Evolutionary conservation across 352 stramenopile species (phyloP).

Genomic region (Globisporangium cederbergense): DNA sequence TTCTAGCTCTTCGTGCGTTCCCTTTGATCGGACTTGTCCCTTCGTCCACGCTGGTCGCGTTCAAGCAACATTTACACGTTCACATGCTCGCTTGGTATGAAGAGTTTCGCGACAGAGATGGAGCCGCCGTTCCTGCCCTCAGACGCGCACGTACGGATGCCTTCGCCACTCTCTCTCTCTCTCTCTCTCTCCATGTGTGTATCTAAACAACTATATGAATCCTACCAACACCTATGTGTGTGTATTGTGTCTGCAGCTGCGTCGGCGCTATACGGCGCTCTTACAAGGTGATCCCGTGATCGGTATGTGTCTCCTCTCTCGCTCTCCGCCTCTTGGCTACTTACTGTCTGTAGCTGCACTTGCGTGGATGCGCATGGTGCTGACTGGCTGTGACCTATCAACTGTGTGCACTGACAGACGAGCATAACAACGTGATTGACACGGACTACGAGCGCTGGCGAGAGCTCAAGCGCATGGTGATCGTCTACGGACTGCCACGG

Average conservation of each 20-base stretch:
- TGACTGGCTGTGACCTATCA: neutral
- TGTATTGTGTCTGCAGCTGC: conserved; percentile 27
- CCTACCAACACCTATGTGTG: too few species aligned
- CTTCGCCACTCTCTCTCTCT: neutral
- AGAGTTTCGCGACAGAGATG: conserved; percentile 9
- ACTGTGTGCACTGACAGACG: conserved; percentile 24
- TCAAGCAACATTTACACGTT: conserved; percentile 1
- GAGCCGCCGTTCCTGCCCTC: conserved; percentile 16
- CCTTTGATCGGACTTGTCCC: neutral
- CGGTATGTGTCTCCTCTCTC: conserved; percentile 20
- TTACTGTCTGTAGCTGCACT: neutral
- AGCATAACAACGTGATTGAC: conserved; percentile 32
- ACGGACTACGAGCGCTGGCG: conserved; percentile 73
- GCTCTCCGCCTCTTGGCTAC: neutral
- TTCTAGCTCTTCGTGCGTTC: neutral
- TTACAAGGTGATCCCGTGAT: conserved; percentile 41
- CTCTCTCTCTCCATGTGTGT: neutral
- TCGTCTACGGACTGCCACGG: conserved; percentile 69
- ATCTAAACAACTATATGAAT: neutral
- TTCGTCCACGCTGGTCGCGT: neutral
- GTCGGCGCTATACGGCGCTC: conserved; percentile 41
- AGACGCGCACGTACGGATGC: conserved; percentile 23
- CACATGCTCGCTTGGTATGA: neutral
- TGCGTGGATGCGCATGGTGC: conserved; percentile 1
- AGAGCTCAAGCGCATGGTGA: conserved; percentile 80